Evolutionary conservation across 495 filamentous ascomycete genomes (phyloP), one percentile per base, ranked within the genome.

Genomic region (Rostrohypoxylon terebratum): DNA sequence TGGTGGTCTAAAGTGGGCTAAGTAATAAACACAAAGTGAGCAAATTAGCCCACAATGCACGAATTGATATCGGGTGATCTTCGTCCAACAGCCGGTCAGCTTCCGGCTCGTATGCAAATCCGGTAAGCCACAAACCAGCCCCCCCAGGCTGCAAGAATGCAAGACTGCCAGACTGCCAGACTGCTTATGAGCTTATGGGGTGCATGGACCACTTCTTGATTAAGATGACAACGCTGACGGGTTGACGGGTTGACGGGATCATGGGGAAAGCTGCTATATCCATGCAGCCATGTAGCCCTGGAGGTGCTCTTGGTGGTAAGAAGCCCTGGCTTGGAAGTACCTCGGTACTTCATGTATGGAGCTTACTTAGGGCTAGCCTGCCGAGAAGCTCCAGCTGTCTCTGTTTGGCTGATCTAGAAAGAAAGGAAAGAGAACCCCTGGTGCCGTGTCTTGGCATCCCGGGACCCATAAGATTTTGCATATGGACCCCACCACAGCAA

Each of bases 391-490:
- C 4, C 45, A 34, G 10, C 16, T 48, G 23, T 36, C 42, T 42
- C n/a, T 69, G 48, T 63, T 58, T 69, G 66, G 66, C 59, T 68
- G 59, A 73, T 73, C 70, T 73, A 66, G 68, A 80, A 79, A 77
- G 75, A 74, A 72, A 59, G 74, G 74, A 75, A 73, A 80, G 72
- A 63, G 59, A 36, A 73, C 77, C 71, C 61, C 36, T 66, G 71
- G 63, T 74, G 71, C 71, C 71, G 71, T 74, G 62, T 74, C 71
- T 74, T 69, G 66, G 71, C 71, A 25, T 4, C 21, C 66, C 61
- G 63, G 71, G 66, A 67, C 64, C 63, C 71, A 44, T 70, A 57
- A 74, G 66, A 74, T 74, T 69, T 67, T 74, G 66, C 71, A 74
- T 67, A 63, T 33, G 58, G 66, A 73, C 69, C 59, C 69, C 69